These are phyloP conservation scores for Cercospora brassicicola DNA, from an alignment of 2,329 filamentous ascomycete genomes.

Conservation along the genomic window DNA sequence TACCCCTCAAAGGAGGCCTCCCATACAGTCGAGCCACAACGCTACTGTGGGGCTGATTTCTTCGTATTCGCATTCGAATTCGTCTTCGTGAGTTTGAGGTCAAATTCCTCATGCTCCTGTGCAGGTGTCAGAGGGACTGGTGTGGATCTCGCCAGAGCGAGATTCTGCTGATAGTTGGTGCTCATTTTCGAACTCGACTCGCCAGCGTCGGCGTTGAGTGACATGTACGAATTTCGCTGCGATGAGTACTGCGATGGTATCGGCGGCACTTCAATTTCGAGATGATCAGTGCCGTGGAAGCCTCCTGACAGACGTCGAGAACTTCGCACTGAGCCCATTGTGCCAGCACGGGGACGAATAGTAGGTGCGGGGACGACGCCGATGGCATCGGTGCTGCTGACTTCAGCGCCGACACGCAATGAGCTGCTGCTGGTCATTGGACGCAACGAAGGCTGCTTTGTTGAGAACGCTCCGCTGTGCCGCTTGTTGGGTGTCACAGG, in stretches of 20 bases:
- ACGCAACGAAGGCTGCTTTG: constrained; percentile 20
- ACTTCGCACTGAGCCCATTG: constrained; percentile 29
- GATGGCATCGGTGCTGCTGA: constrained; percentile 37
- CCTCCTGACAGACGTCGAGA: constrained; percentile 20
- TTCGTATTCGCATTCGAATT: constrained; percentile 20
- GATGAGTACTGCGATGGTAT: constrained; percentile 21
- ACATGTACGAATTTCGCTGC: constrained; percentile 21
- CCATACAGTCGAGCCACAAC: constrained; percentile 11
- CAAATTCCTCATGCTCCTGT: constrained; percentile 30
- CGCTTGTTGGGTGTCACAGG: constrained; percentile 24
- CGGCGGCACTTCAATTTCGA: constrained; percentile 16
- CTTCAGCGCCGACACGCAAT: constrained; percentile 35
- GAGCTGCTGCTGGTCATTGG: constrained; percentile 33
- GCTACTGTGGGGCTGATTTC: constrained; percentile 20
- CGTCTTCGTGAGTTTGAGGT: constrained; percentile 19
- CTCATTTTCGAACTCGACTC: constrained; percentile 1
- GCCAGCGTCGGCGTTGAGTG: constrained; percentile 9
- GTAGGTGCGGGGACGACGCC: constrained; percentile 38
- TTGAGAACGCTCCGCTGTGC: constrained; percentile 23
- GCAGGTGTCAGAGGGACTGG: constrained; percentile 26
- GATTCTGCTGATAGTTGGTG: constrained; percentile 3
- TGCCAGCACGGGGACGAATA: constrained; percentile 40
- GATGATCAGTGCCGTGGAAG: constrained; percentile 25
- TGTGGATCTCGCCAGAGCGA: constrained; percentile 2
- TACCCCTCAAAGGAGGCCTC: constrained; percentile 4